Evolutionary conservation across 805 yeast species (phyloP), one percentile per base, ranked within the genome.

Genomic region (Nakazawaea ernobii): DNA sequence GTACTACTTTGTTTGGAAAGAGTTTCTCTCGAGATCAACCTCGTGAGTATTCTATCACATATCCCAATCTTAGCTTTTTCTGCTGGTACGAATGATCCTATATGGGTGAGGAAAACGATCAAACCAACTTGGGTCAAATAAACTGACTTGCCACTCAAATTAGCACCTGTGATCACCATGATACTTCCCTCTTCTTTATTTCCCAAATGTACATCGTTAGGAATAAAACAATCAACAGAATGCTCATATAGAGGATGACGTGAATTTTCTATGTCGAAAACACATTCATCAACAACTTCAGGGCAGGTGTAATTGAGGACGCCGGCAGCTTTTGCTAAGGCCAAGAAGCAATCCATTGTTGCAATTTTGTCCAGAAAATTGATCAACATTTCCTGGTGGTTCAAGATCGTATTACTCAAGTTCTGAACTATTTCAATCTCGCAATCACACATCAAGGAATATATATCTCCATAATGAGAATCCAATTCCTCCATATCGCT

Each of bases 51-150:
- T 45, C 68, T 70, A 53, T 77, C 79, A 1, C 73, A 74, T 2
- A 77, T 50, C 0, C 80, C 77, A 17, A 79, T 56, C 24, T 52
- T 63, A 1, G 80, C 80, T 11, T 52, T 56, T 1, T 57, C 54
- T 0, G 80, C 81, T 3, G 84, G 84, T 1, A 79, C 77, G 55
- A 59, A 77, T 28, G 77, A 73, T 1, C 84, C 83, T 33, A 77
- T 65, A 44, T 79, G 84, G 0, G 82, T 71, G 39, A 79, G 52
- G 43, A 66, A 70, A 0, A 75, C 73, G 6, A 74, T 67, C 30
- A 77, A 52, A 0, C 80, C 83, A 43, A 70, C 61, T 46, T 75
- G 81, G 2, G 72, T 56, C 15, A 79, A 56, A 48, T 68, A 70
- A 0, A 79, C 77, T 1, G 81, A 73, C 52, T 79, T 79, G 0